These are phyloP conservation scores for Candida fluviatilis DNA, from an alignment of 805 yeast species.

Conservation along the genomic window DNA sequence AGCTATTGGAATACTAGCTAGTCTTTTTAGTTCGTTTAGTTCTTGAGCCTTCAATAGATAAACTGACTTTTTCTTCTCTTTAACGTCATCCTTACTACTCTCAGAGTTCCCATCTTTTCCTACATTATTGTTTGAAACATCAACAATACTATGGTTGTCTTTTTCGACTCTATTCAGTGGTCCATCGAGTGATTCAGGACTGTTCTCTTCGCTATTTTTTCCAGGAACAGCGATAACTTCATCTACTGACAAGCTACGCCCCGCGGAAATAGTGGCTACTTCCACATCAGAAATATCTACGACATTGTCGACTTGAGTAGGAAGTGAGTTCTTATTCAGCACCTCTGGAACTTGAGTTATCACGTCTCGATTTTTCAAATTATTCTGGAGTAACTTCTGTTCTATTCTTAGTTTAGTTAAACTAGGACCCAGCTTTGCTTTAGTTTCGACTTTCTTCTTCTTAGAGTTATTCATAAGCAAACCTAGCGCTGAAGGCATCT, in stretches of 20 bases:
- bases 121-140: too few species aligned
- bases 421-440: slow-evolving; percentile 9
- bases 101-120: too few species aligned
- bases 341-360: slow-evolving; percentile 3
- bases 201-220: slow-evolving; percentile 3
- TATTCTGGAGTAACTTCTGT: slow-evolving; percentile 22
- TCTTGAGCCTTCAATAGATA: slow-evolving; percentile 8
- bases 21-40: slow-evolving; percentile 12
- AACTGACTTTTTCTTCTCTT: slow-evolving; percentile 3
- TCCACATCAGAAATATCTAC: not conserved
- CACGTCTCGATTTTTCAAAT: slow-evolving; percentile 8
- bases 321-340: not conserved
- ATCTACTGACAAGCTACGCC: too few species aligned
- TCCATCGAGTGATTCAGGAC: slow-evolving; percentile 1
- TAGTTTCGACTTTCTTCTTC: slow-evolving; percentile 5
- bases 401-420: slow-evolving; percentile 33
- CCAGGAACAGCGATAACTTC: too few species aligned
- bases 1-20: slow-evolving; percentile 31
- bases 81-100: not conserved
- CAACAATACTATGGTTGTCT: too few species aligned
- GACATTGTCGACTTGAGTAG: not conserved
- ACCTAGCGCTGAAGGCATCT: not conserved
- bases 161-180: not conserved
- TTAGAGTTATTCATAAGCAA: slow-evolving; percentile 1
- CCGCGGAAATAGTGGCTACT: too few species aligned